Evolutionary conservation across 768 basidiomycete species (phyloP), one percentile per base, ranked within the genome.

Genomic region (Lentinula aciculospora): DNA sequence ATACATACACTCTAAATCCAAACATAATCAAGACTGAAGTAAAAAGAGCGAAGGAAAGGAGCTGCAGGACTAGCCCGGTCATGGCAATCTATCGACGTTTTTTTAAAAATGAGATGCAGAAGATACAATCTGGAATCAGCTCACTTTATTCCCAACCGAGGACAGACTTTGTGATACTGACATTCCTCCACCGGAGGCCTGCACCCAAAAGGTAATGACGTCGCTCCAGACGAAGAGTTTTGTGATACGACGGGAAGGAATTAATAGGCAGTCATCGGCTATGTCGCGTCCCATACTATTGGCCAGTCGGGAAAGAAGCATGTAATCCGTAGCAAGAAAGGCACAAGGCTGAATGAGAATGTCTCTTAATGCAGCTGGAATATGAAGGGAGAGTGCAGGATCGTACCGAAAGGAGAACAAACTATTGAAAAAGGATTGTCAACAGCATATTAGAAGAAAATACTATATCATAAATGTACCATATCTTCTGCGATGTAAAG

Each of bases 251-350:
- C 62, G 63, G 1, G 74, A 67, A 0, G 69, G 66, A 21, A 84
- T 63, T 21, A 77, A 59, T 7, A 83, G 65, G 58, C 76, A 74
- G 21, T 70, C 60, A 21, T 71, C 64, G 15, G 71, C 68, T 8
- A 69, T 64, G 9, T 82, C 64, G 46, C 72, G 66, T 10, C 64
- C 67, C 19, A 65, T 58, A 4, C 42, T 57, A 3, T 44, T 19
- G 2, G 78, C 77, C 4, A 86, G 67, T 8, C 72, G 77, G 4
- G 80, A 78, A 0, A 85, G 73, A 34, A 83, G 68, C 60, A 81
- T 62, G 64, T 85, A 84, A 60, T 79, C 72, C 10, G 77, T 72
- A 1, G 80, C 80, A 46, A 82, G 76, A 67, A 83, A 84, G 19
- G 79, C 80, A 64, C 84, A 85, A 1, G 84, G 83, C 79, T 81